A percentile compares a stretch with the other conserved stretches of the same genome.
phyloP scores from a whole-genome alignment of 257 asterid genomes.

The Forsythia viridissima region DNA sequence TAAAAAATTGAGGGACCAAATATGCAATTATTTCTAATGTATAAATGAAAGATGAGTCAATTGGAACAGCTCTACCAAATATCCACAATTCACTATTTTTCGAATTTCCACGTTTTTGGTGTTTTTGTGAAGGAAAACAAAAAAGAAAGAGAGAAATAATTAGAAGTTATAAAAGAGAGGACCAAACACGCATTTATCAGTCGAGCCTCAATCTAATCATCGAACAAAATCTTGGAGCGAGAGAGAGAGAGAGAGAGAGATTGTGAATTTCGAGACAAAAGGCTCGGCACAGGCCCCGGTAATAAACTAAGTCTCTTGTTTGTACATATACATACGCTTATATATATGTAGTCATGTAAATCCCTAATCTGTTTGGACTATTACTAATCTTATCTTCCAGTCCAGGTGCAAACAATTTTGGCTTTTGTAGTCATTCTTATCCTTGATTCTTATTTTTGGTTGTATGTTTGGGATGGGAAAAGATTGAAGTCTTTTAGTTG shows the following conservation, averaged over 20 bases:
- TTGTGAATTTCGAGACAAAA: slow-evolving; percentile 51
- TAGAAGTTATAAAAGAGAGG: slow-evolving; percentile 35
- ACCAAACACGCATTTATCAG: slow-evolving; percentile 52
- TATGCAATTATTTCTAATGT: too few species aligned
- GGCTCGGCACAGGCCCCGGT: slow-evolving; percentile 62
- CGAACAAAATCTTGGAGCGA: background rate
- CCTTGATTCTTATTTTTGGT: background rate
- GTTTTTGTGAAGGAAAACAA: background rate
- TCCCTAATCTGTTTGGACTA: slow-evolving; percentile 17
- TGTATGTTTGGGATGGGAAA: background rate
- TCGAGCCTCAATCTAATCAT: slow-evolving; percentile 21
- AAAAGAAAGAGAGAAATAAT: background rate
- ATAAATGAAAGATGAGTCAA: too few species aligned
- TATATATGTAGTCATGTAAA: background rate
- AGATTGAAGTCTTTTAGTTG: background rate
- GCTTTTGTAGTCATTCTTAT: slow-evolving; percentile 2
- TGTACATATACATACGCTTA: background rate
- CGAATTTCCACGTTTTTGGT: background rate
- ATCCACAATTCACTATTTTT: too few species aligned
- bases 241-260: slow-evolving; percentile 5
- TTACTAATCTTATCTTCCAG: slow-evolving; percentile 2
- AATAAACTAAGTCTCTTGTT: slow-evolving; percentile 4
- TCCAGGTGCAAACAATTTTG: slow-evolving; percentile 18
- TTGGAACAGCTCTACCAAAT: too few species aligned
- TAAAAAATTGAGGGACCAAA: too few species aligned